These are phyloP conservation scores for Galeopsis tetrahit DNA, from an alignment of 257 asterid species.

Conservation along the genomic window DNA sequence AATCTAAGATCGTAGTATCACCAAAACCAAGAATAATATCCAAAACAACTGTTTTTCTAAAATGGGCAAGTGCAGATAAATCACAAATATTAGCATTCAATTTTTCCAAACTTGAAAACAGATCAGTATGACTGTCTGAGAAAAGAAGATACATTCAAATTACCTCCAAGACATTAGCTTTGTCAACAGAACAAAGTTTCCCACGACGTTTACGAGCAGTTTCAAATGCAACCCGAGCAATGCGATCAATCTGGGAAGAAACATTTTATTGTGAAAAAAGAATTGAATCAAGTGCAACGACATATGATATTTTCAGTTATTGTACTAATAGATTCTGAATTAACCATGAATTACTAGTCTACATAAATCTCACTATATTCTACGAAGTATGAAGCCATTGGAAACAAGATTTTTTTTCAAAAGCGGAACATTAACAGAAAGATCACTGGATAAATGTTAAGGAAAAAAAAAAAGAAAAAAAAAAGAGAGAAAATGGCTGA, in stretches of 20 bases:
- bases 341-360: background rate
- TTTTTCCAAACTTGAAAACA: slow-evolving; percentile 24
- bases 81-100: slow-evolving; percentile 5
- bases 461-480: background rate
- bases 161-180: slow-evolving; percentile 99
- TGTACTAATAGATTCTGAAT: slow-evolving; percentile 18
- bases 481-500: background rate
- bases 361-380: slow-evolving; percentile 14
- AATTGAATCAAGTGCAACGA: slow-evolving; percentile 9
- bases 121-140: background rate
- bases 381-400: background rate
- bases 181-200: slow-evolving; percentile 94
- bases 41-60: too few relatives aligned
- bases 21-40: too few relatives aligned
- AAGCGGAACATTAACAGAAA: background rate
- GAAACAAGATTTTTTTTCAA: background rate
- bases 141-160: background rate
- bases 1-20: too few relatives aligned
- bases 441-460: too few relatives aligned
- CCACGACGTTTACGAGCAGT: slow-evolving; percentile 90
- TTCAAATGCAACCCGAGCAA: slow-evolving; percentile 95
- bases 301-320: background rate
- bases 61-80: background rate
- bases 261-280: background rate
- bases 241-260: slow-evolving; percentile 81